phyloP scores from a whole-genome alignment of 345 rosid genomes.

The Mangifera indica region DNA sequence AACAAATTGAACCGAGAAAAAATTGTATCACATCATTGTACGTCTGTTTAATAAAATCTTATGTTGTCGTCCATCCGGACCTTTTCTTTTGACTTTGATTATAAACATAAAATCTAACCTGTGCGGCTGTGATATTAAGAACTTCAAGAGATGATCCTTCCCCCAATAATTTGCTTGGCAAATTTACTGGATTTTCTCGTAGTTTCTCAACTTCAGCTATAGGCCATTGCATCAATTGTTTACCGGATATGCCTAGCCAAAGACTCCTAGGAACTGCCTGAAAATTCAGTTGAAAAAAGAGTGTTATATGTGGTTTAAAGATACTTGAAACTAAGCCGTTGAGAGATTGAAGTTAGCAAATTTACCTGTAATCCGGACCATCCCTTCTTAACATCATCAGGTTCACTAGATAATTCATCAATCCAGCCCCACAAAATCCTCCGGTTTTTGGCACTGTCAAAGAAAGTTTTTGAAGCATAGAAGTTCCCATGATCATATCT shows the following conservation, averaged over 20 bases:
- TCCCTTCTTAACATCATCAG: slow-evolving; percentile 51
- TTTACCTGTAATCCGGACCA: slow-evolving; percentile 77
- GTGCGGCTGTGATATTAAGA: slow-evolving; percentile 54
- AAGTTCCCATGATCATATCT: slow-evolving; percentile 71
- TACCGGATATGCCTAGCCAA: slow-evolving; percentile 53
- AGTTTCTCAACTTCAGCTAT: slow-evolving; percentile 56
- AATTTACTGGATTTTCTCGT: slow-evolving; percentile 32
- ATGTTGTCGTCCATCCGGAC: no score
- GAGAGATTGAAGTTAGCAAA: no score
- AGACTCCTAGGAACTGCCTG: slow-evolving; percentile 67
- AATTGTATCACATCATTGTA: no score
- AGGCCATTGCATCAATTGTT: slow-evolving; percentile 74
- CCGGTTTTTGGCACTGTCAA: slow-evolving; percentile 45
- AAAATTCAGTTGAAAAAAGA: slow-evolving; percentile 5
- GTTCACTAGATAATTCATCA: slow-evolving; percentile 46
- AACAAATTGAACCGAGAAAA: background rate
- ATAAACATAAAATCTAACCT: slow-evolving; percentile 29
- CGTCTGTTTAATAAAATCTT: slow-evolving; percentile 14
- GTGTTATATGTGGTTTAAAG: background rate
- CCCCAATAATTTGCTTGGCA: slow-evolving; percentile 33
- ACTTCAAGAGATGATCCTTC: slow-evolving; percentile 45
- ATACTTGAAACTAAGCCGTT: background rate
- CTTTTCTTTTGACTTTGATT: no score
- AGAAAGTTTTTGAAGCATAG: slow-evolving; percentile 78
- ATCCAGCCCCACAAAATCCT: slow-evolving; percentile 70